Evolutionary conservation across 345 rosid species (phyloP), one percentile per base, ranked within the genome.

Genomic region (Camelina sativa): DNA sequence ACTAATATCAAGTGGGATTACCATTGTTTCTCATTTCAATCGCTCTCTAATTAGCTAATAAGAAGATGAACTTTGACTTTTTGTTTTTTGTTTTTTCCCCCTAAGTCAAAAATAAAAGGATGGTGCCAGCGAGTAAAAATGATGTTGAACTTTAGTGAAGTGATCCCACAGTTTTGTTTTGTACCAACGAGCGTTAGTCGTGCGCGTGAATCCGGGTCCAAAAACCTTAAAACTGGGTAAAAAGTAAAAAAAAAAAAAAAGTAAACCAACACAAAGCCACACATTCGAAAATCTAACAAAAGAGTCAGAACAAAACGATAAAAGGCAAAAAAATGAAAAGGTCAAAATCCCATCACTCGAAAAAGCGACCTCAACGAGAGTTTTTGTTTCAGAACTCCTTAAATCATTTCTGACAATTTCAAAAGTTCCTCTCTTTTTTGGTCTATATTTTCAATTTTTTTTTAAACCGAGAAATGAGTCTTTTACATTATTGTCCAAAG

Each of bases 261-360:
- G 48, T 22, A 74, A 62, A 54, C 16, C 25, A 43, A 52, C 17
- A 54, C 52, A 53, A 67, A 38, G 6, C 17, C 41, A 63, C 61
- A 62, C 37, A 35, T 35, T 8, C 41, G 11, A 37, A 9, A 37
- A 37, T 2, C 11, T 8, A 57, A 34, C 1, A 11, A 1, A 11
- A 48, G 71, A 56, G 67, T 51, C 61, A 6, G 23, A 75, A 68
- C 80, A 62, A 62, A 76, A 5, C 64, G 67, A 61, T 17, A 53
- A 69, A 52, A 13, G 13, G 10, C 11, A 1, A 40, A 25, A 34
- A 54, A 23, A 1, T 47, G 59, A 41, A 76, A 76, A 76, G 64
- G 75, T 69, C 75, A 69, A 76, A 76, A 54, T 46, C 80, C 11
- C 65, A 62, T 60, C 68, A 75, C 47, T 58, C 40, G 0, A 62